Conservation (phyloP, 2,329 filamentous ascomycete genomes). For the Tolypocladium cylindrosporum region DNA sequence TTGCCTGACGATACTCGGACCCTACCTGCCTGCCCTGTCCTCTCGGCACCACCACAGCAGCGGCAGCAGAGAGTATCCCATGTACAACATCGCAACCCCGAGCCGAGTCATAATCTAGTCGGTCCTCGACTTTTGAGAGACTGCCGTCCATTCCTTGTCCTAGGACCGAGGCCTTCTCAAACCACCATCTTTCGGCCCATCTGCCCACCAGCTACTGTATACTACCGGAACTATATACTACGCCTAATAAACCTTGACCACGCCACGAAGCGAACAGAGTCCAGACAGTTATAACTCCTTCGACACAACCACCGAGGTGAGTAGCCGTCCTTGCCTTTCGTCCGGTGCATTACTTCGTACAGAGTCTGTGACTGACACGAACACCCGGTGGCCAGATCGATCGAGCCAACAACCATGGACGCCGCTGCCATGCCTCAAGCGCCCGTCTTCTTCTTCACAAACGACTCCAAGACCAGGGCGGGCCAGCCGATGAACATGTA, state of each 20-base stretch:
- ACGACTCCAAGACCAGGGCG: conserved; percentile 58
- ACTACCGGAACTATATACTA: conserved; percentile 2
- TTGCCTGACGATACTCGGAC: conserved; percentile 14
- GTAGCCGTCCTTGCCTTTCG: background rate
- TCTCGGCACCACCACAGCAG: conserved; percentile 9
- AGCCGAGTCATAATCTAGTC: conserved; percentile 21
- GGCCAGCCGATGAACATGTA: conserved; percentile 28
- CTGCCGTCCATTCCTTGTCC: conserved; percentile 36
- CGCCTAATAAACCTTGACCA: conserved; percentile 7
- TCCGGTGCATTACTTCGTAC: background rate
- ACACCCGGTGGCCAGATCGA: background rate
- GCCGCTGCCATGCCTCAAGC: conserved; percentile 46
- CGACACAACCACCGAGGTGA: background rate
- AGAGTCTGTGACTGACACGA: background rate
- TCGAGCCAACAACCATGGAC: conserved; percentile 47
- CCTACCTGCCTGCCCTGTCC: conserved; percentile 8
- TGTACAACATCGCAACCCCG: conserved; percentile 18
- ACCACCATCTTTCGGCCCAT: conserved; percentile 3
- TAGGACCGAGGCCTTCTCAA: conserved; percentile 8
- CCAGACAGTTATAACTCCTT: background rate
- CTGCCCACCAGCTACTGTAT: conserved; percentile 4
- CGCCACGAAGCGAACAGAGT: conserved; percentile 4
- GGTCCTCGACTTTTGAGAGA: conserved; percentile 20
- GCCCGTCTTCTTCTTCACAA: conserved; percentile 80
- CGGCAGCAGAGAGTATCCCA: conserved; percentile 7